Evolutionary conservation across 176 grass and related monocot genomes (phyloP).

Genomic region (Luzula sylvatica): DNA sequence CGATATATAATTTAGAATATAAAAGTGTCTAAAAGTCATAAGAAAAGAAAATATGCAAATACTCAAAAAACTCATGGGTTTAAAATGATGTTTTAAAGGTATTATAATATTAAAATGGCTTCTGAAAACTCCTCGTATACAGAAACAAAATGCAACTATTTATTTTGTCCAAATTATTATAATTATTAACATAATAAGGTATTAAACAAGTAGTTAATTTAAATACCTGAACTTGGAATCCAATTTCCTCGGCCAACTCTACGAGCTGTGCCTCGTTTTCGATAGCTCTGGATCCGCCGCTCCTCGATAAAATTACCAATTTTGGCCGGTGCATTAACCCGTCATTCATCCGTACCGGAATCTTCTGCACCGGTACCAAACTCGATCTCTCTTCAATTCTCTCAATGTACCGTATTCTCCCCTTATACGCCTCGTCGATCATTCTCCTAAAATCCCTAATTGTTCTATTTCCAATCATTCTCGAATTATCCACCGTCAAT

Average conservation of each 20-base stretch:
- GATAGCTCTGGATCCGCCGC: constrained; percentile 49
- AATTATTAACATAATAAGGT: background rate
- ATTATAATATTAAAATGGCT: too few species aligned
- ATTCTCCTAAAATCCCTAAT: constrained; percentile 59
- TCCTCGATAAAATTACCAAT: constrained; percentile 45
- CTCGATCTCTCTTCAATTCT: constrained; percentile 24
- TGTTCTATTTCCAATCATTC: constrained; percentile 26
- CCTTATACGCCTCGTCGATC: constrained; percentile 56
- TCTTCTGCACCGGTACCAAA: background rate
- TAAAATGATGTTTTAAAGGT: too few species aligned
- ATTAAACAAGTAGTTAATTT: too few species aligned
- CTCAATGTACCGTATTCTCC: constrained; percentile 39
- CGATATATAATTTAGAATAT: too few species aligned
- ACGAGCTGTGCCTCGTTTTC: constrained; percentile 56
- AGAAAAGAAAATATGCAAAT: background rate
- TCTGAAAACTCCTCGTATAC: background rate
- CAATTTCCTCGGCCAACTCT: constrained; percentile 22
- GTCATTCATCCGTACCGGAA: background rate
- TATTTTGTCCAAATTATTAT: too few species aligned
- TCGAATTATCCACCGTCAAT: constrained; percentile 40
- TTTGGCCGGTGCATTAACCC: constrained; percentile 5
- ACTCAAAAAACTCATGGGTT: background rate
- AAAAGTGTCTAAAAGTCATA: too few species aligned
- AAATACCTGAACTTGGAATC: constrained; percentile 53
- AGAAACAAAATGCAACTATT: too few species aligned